Conservation (phyloP, 2,329 filamentous ascomycete genomes). For the Aurifilum marmelostoma region DNA sequence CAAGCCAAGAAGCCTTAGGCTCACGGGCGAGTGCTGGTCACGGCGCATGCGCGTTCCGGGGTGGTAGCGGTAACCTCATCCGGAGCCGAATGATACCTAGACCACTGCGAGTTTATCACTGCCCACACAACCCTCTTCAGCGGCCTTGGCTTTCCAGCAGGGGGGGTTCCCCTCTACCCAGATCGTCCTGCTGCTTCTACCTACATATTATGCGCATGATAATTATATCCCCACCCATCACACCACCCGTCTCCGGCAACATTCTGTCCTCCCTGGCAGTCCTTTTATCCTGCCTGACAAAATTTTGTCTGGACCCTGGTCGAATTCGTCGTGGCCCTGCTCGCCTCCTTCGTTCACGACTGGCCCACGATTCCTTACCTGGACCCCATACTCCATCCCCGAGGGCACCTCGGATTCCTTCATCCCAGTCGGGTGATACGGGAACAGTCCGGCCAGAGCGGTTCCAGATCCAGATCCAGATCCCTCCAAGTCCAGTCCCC, state of each 20-base stretch:
- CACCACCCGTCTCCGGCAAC: not conserved
- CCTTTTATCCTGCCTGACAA: not conserved
- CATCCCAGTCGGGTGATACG: conserved; percentile 15
- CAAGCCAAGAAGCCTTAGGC: not conserved
- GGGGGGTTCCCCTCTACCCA: no score
- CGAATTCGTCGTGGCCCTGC: not conserved
- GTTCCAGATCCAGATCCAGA: conserved; percentile 11
- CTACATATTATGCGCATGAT: not conserved
- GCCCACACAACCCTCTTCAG: no score
- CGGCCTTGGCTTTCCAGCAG: no score
- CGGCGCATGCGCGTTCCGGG: not conserved
- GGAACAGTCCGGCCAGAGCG: conserved; percentile 9
- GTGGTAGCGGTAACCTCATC: conserved; percentile 13
- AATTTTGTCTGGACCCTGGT: not conserved
- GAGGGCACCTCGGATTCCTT: conserved; percentile 5
- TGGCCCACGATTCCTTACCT: not conserved
- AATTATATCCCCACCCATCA: conserved; percentile 2
- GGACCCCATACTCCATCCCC: conserved; percentile 3
- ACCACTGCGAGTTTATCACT: not conserved
- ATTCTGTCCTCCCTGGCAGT: not conserved
- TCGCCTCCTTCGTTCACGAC: not conserved
- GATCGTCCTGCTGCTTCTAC: not conserved
- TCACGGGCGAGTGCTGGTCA: not conserved
- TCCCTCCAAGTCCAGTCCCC: not conserved
- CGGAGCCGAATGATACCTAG: conserved; percentile 6